Evolutionary conservation across 1,139 yeast genomes (phyloP), one percentile per base, ranked within the genome.

Genomic region (Waltiozyma sp.): DNA sequence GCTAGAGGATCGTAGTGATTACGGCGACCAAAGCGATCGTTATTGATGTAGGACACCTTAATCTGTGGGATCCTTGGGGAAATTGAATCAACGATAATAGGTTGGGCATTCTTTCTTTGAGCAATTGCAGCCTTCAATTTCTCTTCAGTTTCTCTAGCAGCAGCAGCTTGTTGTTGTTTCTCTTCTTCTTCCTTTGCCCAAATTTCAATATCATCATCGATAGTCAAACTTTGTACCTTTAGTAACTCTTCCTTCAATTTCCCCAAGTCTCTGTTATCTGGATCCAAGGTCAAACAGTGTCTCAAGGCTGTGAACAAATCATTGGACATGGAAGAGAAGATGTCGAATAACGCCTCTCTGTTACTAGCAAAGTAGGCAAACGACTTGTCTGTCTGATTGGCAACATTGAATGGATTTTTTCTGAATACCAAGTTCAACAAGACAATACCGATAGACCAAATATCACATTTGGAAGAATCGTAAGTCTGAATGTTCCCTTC

Each of bases 391-490:
- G 83, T 74, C 53, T 80, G 79, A 56, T 82, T 80, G 3, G 97
- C 97, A 15, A 81, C 80, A 50, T 70, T 73, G 61, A 91, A 91
- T 2, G 97, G 97, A 60, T 87, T 86, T 58, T 89, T 83, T 45
- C 86, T 94, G 66, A 89, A 91, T 28, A 91, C 83, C 47, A 87
- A 70, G 53, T 93, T 89, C 54, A 91, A 68, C 48, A 91, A 69
- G 45, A 88, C 85, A 51, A 89, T 80, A 19, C 97, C 98, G 48
- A 86, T 66, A 1, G 96, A 81, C 98, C 98, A 91, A 45, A 89
- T 70, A 64, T 91, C 98, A 41, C 85, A 85, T 62, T 85, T 84
- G 23, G 83, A 78, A 18, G 96, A 91, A 56, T 84, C 87, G 61
- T 91, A 91, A 39, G 71, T 68, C 38, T 73, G 75, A 41, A 77